A percentile compares a stretch with the other conserved stretches of the same genome.
Evolutionary conservation across 2,329 filamentous ascomycete species (phyloP).

Genomic region (Scedosporium aurantiacum): DNA sequence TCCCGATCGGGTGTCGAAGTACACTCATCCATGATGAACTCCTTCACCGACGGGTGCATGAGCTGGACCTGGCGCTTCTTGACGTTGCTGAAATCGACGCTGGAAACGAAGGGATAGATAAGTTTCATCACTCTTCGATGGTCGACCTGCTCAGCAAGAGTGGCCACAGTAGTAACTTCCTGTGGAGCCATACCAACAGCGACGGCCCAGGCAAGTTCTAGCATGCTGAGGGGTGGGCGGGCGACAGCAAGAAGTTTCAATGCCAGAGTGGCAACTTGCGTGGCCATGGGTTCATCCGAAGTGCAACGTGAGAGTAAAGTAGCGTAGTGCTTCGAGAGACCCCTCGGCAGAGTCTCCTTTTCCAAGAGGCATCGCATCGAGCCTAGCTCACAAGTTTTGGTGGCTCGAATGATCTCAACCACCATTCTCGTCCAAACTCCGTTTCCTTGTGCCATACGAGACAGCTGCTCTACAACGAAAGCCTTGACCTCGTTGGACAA

Average conservation of each 20-base stretch:
- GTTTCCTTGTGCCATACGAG: slow-evolving; percentile 11
- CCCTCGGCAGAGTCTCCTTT: slow-evolving; percentile 3
- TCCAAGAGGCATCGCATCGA: not conserved
- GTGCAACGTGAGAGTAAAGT: slow-evolving; percentile 11
- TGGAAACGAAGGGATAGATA: slow-evolving; percentile 12
- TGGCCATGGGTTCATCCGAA: slow-evolving; percentile 8
- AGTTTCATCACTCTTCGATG: slow-evolving; percentile 15
- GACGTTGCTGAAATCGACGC: slow-evolving; percentile 8
- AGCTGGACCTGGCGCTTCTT: slow-evolving; percentile 12
- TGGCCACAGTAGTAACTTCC: slow-evolving; percentile 14
- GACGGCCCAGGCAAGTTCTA: slow-evolving; percentile 19
- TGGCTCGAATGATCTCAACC: slow-evolving; percentile 9
- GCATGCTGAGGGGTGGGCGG: slow-evolving; percentile 18
- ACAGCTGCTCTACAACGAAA: slow-evolving; percentile 10
- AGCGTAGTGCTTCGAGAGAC: slow-evolving; percentile 10
- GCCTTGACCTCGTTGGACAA: slow-evolving; percentile 10
- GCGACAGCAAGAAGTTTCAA: slow-evolving; percentile 15
- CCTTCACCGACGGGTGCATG: slow-evolving; percentile 12
- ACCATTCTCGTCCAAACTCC: slow-evolving; percentile 12
- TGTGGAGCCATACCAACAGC: slow-evolving; percentile 10
- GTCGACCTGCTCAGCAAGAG: slow-evolving; percentile 10
- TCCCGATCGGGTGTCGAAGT: slow-evolving; percentile 10
- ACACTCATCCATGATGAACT: slow-evolving; percentile 7
- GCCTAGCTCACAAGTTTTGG: not conserved
- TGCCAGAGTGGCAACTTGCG: slow-evolving; percentile 8